These are phyloP conservation scores for Bidens hawaiensis DNA, from an alignment of 140 eudicot species.

Conservation along the genomic window DNA sequence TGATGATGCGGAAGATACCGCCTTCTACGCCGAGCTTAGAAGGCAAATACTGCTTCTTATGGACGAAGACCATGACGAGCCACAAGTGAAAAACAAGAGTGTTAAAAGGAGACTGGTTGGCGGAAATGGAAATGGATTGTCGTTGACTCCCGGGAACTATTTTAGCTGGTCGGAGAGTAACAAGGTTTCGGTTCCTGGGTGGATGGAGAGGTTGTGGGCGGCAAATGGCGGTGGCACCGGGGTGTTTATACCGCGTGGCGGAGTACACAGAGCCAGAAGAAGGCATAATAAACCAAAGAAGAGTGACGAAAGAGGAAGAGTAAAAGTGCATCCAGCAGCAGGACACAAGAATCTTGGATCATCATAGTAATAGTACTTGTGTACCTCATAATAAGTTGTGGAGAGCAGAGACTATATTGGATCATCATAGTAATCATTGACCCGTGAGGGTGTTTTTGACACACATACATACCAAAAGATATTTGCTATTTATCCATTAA, in stretches of 20 bases:
- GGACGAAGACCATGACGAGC: constrained; percentile 19
- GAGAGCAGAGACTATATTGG: not conserved
- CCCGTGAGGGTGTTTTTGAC: not conserved
- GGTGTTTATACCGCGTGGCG: constrained; percentile 35
- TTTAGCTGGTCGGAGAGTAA: constrained; percentile 27
- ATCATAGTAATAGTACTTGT: constrained; percentile 10
- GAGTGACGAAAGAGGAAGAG: constrained; percentile 17
- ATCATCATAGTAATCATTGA: not conserved
- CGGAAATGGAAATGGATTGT: not conserved
- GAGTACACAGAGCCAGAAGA: constrained; percentile 19
- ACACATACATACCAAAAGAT: not conserved
- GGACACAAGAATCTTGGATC: constrained; percentile 27
- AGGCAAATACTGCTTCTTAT: constrained; percentile 32
- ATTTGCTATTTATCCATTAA: constrained; percentile 8
- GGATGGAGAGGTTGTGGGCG: constrained; percentile 38
- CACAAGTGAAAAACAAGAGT: constrained; percentile 1
- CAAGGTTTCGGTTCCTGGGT: constrained; percentile 26
- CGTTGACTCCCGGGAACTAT: constrained; percentile 16
- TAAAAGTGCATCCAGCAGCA: constrained; percentile 14
- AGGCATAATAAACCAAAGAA: constrained; percentile 20
- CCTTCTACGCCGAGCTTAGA: constrained; percentile 33
- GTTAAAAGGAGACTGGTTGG: not conserved
- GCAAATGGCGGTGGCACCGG: constrained; percentile 34
- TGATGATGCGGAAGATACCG: constrained; percentile 15
- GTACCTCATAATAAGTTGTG: not conserved